Conservation (phyloP, 495 filamentous ascomycete genomes). For the Hypoxylon lienhwacheense region DNA sequence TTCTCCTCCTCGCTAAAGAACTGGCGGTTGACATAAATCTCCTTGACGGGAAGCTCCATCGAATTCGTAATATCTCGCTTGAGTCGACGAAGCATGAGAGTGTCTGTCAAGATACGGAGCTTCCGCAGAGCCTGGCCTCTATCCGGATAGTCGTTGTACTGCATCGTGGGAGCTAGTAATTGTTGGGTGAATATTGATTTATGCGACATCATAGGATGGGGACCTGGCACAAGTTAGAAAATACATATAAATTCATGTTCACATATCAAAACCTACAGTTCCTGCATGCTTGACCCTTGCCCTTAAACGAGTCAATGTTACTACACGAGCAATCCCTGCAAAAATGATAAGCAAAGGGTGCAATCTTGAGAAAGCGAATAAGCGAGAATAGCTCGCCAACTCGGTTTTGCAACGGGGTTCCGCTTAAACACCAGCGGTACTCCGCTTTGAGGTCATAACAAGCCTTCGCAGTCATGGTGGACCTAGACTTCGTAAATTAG, state of each 20-base stretch:
- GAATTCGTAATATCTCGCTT: slow-evolving; percentile 89
- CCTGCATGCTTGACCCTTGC: slow-evolving; percentile 66
- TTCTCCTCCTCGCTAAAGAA: slow-evolving; percentile 95
- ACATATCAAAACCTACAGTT: slow-evolving; percentile 53
- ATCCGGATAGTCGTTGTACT: slow-evolving; percentile 50
- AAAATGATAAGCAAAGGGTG: slow-evolving; percentile 88
- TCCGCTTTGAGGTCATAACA: slow-evolving; percentile 85
- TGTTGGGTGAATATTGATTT: slow-evolving; percentile 96
- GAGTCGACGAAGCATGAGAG: slow-evolving; percentile 91
- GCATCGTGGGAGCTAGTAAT: slow-evolving; percentile 78
- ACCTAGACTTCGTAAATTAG: slow-evolving; percentile 54
- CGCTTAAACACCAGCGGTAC: slow-evolving; percentile 93
- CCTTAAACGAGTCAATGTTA: slow-evolving; percentile 79
- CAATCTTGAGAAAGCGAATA: slow-evolving; percentile 82
- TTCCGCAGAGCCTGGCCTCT: slow-evolving; percentile 74
- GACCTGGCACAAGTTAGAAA: slow-evolving; percentile 30
- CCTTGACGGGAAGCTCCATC: slow-evolving; percentile 94
- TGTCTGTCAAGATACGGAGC: slow-evolving; percentile 79
- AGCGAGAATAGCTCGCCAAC: slow-evolving; percentile 98
- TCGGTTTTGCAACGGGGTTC: slow-evolving; percentile 92
- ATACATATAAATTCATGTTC: slow-evolving; percentile 3
- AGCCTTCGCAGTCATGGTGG: slow-evolving; percentile 87
- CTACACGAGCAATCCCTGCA: slow-evolving; percentile 83
- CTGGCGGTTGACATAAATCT: slow-evolving; percentile 86
- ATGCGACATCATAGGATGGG: slow-evolving; percentile 73